These are phyloP conservation scores for Aspergillus kassunensis DNA, from an alignment of 495 filamentous ascomycete species.

Conservation along the genomic window DNA sequence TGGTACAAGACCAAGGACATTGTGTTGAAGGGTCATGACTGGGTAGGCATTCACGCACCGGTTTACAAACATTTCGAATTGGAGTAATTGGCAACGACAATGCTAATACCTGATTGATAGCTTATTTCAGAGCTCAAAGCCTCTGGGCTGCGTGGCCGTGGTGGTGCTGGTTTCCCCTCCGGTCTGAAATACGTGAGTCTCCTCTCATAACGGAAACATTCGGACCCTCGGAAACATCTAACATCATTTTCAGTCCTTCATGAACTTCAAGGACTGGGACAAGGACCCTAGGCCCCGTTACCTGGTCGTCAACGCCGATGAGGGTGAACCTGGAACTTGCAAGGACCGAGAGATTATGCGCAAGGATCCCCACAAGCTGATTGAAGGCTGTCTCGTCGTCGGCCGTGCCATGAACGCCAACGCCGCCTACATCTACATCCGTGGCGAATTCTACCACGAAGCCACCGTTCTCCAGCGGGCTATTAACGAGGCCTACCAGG, in stretches of 20 bases:
- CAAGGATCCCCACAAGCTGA: constrained; percentile 97
- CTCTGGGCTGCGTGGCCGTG: constrained; percentile 90
- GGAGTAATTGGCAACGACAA: constrained; percentile 10
- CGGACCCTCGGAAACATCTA: background rate
- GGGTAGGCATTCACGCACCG: constrained; percentile 52
- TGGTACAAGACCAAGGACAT: constrained; percentile 99
- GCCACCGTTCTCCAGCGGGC: constrained; percentile 89
- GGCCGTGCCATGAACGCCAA: constrained; percentile 97
- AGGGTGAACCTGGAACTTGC: constrained; percentile 98
- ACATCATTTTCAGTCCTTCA: constrained; percentile 70
- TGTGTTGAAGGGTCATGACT: constrained; percentile 91
- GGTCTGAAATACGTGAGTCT: constrained; percentile 92
- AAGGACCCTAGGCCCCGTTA: constrained; percentile 96
- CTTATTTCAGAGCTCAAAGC: constrained; percentile 96
- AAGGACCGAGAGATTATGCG: constrained; percentile 99
- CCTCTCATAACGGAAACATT: background rate
- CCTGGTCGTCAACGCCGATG: constrained; percentile 95
- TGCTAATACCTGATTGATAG: constrained; percentile 37
- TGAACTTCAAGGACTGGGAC: constrained; percentile 99
- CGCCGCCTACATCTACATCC: constrained; percentile 98
- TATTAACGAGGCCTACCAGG: constrained; percentile 95
- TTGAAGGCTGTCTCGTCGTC: constrained; percentile 95
- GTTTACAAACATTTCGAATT: background rate
- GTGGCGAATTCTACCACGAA: constrained; percentile 97
- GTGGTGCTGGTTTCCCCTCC: constrained; percentile 96